Evolutionary conservation across 192 early-diverging fungal genomes (phyloP), one percentile per base, ranked within the genome.

Genomic region (Haplosporangium gracile): DNA sequence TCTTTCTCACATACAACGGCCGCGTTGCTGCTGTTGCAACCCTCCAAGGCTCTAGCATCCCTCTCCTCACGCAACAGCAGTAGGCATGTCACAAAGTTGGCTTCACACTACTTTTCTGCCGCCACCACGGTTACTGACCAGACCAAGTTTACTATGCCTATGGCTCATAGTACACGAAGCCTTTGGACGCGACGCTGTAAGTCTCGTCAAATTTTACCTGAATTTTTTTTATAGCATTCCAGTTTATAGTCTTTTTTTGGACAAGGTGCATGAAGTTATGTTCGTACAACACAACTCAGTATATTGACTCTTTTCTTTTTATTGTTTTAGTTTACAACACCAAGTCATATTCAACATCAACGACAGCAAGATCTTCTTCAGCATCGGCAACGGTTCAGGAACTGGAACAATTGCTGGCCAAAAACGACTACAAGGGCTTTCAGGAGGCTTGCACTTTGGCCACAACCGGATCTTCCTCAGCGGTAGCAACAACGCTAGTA

Each of bases 381-480:
- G 60, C 8, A 75, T 60, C 73, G 4, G n/a, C 74, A 32, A 57
- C 68, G 7, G 43, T 79, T 36, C 70, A 72, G 53, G 84, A 86
- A 49, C 76, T 86, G 60, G 84, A 80, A 29, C 70, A 74, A 36
- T 38, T 81, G 18, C 29, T 86, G 20, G 53, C 47, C 39, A 81
- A 81, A 45, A 49, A 65, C 4, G 84, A 86, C 11, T 74, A 74
- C 53, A 76, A 34, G 24, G 84, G 75, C 72, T 86, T 81, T 45
- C 84, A 86, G 38, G 57, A 78, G 22, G 71, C 84, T 9, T 86
- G 71, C 29, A 2, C 51, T 4, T 11, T n/a, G 60, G 74, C 74
- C n/a, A 51, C 36, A 29, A 36, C 36, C 36, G 36, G 36, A 36
- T 34, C 39, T 7, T n/a, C 53, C 13, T 71, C 70, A 8, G 38